Evolutionary conservation across 2,329 filamentous ascomycete genomes (phyloP).

Genomic region (Botrytis porri): DNA sequence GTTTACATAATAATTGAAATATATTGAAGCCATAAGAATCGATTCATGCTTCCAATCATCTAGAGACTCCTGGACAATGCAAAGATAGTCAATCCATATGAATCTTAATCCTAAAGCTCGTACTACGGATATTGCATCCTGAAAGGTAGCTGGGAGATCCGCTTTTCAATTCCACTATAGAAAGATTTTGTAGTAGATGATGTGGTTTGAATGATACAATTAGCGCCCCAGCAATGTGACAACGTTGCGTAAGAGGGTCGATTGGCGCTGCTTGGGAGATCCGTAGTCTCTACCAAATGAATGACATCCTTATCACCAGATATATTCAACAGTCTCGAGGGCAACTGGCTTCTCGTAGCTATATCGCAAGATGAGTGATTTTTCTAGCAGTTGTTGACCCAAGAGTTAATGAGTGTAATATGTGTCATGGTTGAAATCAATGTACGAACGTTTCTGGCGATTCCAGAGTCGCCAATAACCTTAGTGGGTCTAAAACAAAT

Average conservation of each 20-base stretch:
- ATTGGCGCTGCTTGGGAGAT: background rate
- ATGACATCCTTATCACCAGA: background rate
- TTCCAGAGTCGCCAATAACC: too few species aligned
- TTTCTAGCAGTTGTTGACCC: background rate
- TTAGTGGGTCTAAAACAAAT: background rate
- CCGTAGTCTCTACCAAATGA: background rate
- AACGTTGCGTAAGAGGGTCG: background rate
- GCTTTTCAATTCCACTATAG: too few species aligned
- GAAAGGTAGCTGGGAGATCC: background rate
- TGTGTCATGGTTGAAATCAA: background rate
- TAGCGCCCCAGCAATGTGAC: background rate
- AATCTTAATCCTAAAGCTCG: background rate
- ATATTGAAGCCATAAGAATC: background rate
- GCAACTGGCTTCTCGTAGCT: background rate
- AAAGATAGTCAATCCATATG: background rate
- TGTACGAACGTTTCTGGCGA: background rate
- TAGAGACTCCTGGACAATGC: background rate
- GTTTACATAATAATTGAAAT: background rate
- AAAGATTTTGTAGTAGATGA: background rate
- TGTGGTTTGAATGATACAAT: background rate
- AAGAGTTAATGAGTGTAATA: background rate
- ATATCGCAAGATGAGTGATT: background rate
- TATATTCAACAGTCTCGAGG: background rate
- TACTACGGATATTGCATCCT: background rate
- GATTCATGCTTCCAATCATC: background rate